Conservation (phyloP, 1,284 basidiomycete species). For the Ganoderma sinense region DNA sequence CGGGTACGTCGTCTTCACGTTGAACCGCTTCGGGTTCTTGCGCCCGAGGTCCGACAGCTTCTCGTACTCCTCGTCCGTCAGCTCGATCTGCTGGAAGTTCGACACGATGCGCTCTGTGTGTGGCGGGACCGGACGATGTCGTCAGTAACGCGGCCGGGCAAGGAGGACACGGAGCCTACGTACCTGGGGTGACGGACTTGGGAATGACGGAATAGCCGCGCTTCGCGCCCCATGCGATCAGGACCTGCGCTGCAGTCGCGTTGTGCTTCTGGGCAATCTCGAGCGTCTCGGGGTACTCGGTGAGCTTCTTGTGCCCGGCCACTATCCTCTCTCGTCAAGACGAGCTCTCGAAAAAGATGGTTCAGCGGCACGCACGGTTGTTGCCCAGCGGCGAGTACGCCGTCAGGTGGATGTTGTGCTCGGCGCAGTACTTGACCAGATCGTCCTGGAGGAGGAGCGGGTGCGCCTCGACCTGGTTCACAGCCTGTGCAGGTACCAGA, state of each 20-base stretch:
- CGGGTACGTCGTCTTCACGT: constrained; percentile 67
- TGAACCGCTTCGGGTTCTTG: constrained; percentile 63
- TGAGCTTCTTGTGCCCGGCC: constrained; percentile 63
- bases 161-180: background rate
- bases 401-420: constrained; percentile 81
- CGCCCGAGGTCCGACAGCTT: constrained; percentile 58
- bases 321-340: constrained; percentile 43
- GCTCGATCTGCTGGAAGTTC: constrained; percentile 64
- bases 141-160: background rate
- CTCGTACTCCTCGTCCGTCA: constrained; percentile 58
- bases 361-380: constrained; percentile 54
- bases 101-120: constrained; percentile 51
- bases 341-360: background rate
- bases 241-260: constrained; percentile 59
- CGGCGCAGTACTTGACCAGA: constrained; percentile 71
- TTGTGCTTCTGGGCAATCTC: constrained; percentile 56
- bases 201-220: constrained; percentile 52
- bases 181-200: constrained; percentile 50
- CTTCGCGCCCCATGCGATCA: constrained; percentile 59
- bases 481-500: constrained; percentile 46
- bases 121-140: too few species aligned
- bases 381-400: constrained; percentile 90
- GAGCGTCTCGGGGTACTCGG: constrained; percentile 63
- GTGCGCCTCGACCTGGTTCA: constrained; percentile 89
- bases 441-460: constrained; percentile 79